These are phyloP conservation scores for Cerioporus squamosus DNA, from an alignment of 1,284 basidiomycete genomes.

Conservation along the genomic window DNA sequence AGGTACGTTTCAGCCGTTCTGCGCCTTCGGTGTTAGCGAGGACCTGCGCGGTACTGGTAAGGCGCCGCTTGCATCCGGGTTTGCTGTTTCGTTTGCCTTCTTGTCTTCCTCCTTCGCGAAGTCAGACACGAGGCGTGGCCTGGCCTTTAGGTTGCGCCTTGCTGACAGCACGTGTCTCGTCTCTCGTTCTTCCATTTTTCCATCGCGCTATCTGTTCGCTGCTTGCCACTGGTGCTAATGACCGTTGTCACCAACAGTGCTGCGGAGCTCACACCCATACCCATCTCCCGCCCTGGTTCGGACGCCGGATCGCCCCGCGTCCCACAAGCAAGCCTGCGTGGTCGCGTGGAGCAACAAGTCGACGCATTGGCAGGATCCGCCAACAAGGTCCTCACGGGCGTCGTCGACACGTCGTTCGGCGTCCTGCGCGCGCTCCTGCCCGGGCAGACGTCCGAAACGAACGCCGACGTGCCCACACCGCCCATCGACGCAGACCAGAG, in stretches of 20 bases:
- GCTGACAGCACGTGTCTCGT: neutral
- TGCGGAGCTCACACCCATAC: conserved; percentile 78
- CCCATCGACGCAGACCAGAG: conserved; percentile 30
- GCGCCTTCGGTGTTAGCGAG: neutral
- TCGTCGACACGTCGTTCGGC: conserved; percentile 84
- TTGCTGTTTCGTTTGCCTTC: conserved; percentile 4
- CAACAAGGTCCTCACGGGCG: conserved; percentile 84
- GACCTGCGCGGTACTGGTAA: no score
- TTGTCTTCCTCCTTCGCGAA: neutral
- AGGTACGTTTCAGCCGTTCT: conserved; percentile 44
- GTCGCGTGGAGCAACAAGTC: conserved; percentile 81
- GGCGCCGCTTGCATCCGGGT: no score
- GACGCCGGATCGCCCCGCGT: conserved; percentile 38
- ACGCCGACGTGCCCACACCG: conserved; percentile 31
- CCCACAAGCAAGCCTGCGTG: conserved; percentile 58
- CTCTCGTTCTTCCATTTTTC: neutral
- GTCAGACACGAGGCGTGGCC: neutral
- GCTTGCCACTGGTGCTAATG: conserved; percentile 5
- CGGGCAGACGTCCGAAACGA: conserved; percentile 33
- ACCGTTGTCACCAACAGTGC: conserved; percentile 47
- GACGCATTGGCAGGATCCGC: conserved; percentile 84
- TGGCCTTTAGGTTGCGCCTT: conserved; percentile 1
- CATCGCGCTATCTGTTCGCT: neutral
- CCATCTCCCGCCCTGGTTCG: conserved; percentile 45
- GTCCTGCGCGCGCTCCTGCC: conserved; percentile 72